These are phyloP conservation scores for Microcera coccophila DNA, from an alignment of 2,329 filamentous ascomycete genomes.

Conservation along the genomic window DNA sequence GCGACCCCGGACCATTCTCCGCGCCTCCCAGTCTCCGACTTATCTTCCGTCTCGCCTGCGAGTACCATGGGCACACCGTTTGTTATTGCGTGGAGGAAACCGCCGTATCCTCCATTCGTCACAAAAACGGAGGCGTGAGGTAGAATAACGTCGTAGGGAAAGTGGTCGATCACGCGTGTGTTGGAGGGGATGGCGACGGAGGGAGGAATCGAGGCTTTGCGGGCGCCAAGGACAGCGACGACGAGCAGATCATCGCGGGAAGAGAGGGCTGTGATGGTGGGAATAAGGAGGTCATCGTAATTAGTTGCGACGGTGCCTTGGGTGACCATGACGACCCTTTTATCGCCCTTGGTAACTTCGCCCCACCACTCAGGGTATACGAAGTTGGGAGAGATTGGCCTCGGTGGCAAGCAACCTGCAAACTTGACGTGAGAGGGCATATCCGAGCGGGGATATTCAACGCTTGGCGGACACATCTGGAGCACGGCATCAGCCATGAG, in stretches of 20 bases:
- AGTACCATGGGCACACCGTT: slow-evolving; percentile 47
- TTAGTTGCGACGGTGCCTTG: slow-evolving; percentile 44
- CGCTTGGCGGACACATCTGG: slow-evolving; percentile 36
- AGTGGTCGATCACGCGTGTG: slow-evolving; percentile 42
- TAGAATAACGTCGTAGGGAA: slow-evolving; percentile 46
- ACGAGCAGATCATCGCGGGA: slow-evolving; percentile 37
- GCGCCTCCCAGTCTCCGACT: slow-evolving; percentile 39
- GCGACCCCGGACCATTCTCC: slow-evolving; percentile 43
- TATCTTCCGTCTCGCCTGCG: slow-evolving; percentile 40
- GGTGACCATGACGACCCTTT: slow-evolving; percentile 42
- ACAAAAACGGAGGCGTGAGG: slow-evolving; percentile 44
- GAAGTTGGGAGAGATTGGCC: slow-evolving; percentile 25
- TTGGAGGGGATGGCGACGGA: slow-evolving; percentile 37
- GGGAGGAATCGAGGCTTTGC: slow-evolving; percentile 20
- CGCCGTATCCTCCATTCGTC: slow-evolving; percentile 48
- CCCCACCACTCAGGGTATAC: slow-evolving; percentile 45
- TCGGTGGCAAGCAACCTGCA: slow-evolving; percentile 39
- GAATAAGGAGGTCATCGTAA: slow-evolving; percentile 41
- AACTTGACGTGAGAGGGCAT: slow-evolving; percentile 39
- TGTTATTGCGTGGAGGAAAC: slow-evolving; percentile 41
- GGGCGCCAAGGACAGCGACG: slow-evolving; percentile 30
- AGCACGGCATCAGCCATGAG: slow-evolving; percentile 32
- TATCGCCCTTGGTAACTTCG: slow-evolving; percentile 31
- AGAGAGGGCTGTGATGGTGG: slow-evolving; percentile 41
- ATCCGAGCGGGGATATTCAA: slow-evolving; percentile 38